Base-by-base conservation (phyloP, 768 basidiomycete species). In the Asterophora lycoperdoides region DNA sequence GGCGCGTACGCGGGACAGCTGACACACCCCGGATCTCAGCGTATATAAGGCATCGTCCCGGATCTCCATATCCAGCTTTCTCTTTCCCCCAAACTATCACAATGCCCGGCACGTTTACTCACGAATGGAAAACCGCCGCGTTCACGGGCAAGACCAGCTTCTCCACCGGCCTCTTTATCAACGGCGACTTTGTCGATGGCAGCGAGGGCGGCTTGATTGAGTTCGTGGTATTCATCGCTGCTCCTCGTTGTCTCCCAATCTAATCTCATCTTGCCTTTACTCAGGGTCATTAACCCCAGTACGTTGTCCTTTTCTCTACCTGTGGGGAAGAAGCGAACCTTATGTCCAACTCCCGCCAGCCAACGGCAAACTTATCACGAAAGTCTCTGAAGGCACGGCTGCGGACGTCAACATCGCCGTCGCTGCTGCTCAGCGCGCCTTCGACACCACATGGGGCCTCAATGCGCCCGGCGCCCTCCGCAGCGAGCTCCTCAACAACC, bases 331-430 rank as follows among this genome's bases (percentile, higher is more conserved):
- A n/a, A n/a, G n/a, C n/a, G n/a, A n/a, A n/a, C n/a, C n/a, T n/a
- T n/a, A 37, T 41, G 28, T n/a, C 5, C 17, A 48, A 49, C 46
- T 35, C 58, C 51, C n/a, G 54, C 40, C 45, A 86, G 75, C 86
- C 0, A 89, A 67, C 15, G 90, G 85, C 35, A 74, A 86, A 58
- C 51, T 76, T 30, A 72, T 81, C 62, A 79, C 80, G 4, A 58
- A 72, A 36, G 66, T 89, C 52, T 63, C 78, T 1, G 81, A 81
- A 63, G 89, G 71, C 10, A 79, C 77, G 1, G 48, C 71, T n/a
- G 74, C 78, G 57, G 91, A 93, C 59, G 79, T 93, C 53, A 84
- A 93, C 65, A 56, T 58, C 37, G 90, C 90, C 1, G 90, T 91
- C 44, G 65, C 69, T 1, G 83, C 76, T 28, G 86, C 89, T 40